Evolutionary conservation across 2,329 filamentous ascomycete species (phyloP).

Genomic region (Pseudogymnoascus sp.): DNA sequence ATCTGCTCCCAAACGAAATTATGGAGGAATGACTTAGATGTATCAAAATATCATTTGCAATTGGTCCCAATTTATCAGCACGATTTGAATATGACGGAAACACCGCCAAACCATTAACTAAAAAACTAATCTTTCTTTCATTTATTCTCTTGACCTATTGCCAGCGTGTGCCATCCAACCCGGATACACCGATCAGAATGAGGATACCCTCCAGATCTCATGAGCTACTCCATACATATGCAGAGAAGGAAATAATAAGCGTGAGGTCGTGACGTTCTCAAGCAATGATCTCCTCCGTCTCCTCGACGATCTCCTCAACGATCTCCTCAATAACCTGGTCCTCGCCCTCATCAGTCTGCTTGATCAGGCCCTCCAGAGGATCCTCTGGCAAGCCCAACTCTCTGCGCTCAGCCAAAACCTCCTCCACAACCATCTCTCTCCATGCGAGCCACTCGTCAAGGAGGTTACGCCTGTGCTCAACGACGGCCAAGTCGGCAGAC

Average conservation of each 20-base stretch:
- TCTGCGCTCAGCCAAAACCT: slow-evolving; percentile 64
- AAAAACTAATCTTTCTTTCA: slow-evolving; percentile 5
- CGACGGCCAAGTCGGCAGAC: slow-evolving; percentile 86
- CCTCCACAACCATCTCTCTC: slow-evolving; percentile 64
- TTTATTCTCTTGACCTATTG: slow-evolving; percentile 8
- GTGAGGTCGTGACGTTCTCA: slow-evolving; percentile 12
- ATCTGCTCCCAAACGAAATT: neutral
- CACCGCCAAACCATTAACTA: neutral
- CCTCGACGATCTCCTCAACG: slow-evolving; percentile 71
- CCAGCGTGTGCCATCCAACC: slow-evolving; percentile 6
- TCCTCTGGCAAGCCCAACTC: slow-evolving; percentile 59
- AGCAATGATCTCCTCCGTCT: slow-evolving; percentile 68
- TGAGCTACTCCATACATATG: slow-evolving; percentile 10
- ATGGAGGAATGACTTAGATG: neutral
- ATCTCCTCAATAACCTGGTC: slow-evolving; percentile 82
- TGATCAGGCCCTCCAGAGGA: slow-evolving; percentile 52
- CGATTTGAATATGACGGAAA: neutral
- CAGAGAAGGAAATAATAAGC: slow-evolving; percentile 10
- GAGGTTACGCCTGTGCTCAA: slow-evolving; percentile 74
- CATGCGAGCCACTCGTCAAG: slow-evolving; percentile 87
- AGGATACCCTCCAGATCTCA: slow-evolving; percentile 8
- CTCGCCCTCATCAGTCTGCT: slow-evolving; percentile 55
- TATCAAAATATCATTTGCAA: slow-evolving; percentile 4
- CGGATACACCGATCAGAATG: slow-evolving; percentile 8
- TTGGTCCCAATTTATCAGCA: neutral